A percentile compares a stretch with the other conserved stretches of the same genome.
Conservation (phyloP, 352 stramenopile genomes). For the Globisporangium ultimum region DNA sequence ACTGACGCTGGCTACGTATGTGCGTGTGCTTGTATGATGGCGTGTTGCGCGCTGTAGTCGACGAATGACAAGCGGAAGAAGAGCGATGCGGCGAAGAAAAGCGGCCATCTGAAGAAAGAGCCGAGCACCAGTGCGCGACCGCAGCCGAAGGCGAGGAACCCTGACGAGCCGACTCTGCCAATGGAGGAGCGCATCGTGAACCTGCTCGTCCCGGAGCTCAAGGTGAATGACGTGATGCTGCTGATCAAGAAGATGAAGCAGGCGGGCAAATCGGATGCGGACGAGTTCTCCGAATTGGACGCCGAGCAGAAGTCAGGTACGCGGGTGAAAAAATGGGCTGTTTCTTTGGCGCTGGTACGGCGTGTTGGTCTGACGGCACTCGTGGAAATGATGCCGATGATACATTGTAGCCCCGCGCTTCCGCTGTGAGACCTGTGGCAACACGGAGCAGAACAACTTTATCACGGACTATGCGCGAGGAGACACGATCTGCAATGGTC, state of each 20-base stretch:
- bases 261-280: conserved; percentile 82
- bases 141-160: conserved; percentile 35
- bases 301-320: conserved; percentile 82
- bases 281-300: conserved; percentile 86
- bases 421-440: conserved; percentile 83
- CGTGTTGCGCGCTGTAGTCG: conserved; percentile 4
- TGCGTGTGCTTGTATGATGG: neutral
- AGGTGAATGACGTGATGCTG: conserved; percentile 86
- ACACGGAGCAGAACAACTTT: conserved; percentile 89
- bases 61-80: conserved; percentile 43
- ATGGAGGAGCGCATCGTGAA: conserved; percentile 89
- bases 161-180: conserved; percentile 54
- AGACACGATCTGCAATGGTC: conserved; percentile 85
- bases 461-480: conserved; percentile 87
- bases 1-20: neutral
- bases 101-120: conserved; percentile 33
- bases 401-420: conserved; percentile 59
- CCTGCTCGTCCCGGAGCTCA: conserved; percentile 78
- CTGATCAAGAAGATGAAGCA: conserved; percentile 90
- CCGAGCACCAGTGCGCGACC: conserved; percentile 17
- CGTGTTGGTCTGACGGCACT: too few species aligned
- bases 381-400: neutral
- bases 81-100: conserved; percentile 29
- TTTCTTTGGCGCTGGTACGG: neutral
- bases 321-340: neutral